phyloP scores from a whole-genome alignment of 768 basidiomycete genomes.

The Psilocybe sp. region DNA sequence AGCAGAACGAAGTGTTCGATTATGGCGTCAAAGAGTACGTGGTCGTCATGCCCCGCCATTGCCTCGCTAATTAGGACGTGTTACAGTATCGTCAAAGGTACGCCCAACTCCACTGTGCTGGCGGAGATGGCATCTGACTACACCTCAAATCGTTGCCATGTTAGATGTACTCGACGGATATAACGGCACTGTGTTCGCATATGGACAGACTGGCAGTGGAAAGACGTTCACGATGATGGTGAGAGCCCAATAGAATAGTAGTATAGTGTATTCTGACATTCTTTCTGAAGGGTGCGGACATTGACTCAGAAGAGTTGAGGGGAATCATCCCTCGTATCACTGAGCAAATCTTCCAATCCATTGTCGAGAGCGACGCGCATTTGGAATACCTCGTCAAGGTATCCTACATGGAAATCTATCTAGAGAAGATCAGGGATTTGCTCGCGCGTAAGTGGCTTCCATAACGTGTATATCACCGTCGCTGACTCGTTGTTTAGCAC shows the following conservation, averaged over 20 bases:
- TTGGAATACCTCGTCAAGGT: constrained; percentile 99
- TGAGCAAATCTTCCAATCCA: constrained; percentile 98
- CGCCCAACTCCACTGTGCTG: constrained; percentile 1
- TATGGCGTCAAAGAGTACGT: constrained; percentile 97
- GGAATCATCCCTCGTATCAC: constrained; percentile 98
- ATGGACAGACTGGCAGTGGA: constrained; percentile 85
- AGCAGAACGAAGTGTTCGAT: constrained; percentile 94
- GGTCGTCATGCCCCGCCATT: constrained; percentile 2
- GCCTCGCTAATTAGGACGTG: constrained; percentile 16
- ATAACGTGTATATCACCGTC: not conserved
- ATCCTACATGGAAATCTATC: constrained; percentile 99
- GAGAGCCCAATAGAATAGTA: constrained; percentile 9
- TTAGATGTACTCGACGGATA: constrained; percentile 97
- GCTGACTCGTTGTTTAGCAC: constrained; percentile 46
- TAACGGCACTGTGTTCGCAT: constrained; percentile 93
- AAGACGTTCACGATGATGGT: constrained; percentile 99
- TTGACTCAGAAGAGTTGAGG: constrained; percentile 89
- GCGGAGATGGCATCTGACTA: not conserved
- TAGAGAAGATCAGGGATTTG: constrained; percentile 93
- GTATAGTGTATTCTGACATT: constrained; percentile 9
- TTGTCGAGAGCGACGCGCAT: constrained; percentile 91
- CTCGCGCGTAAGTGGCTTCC: constrained; percentile 68
- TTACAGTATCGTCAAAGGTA: constrained; percentile 86
- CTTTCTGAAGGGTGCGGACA: constrained; percentile 84
- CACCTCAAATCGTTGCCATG: not conserved